Evolutionary conservation across 2,329 filamentous ascomycete species (phyloP), one percentile per base, ranked within the genome.

Genomic region (Aspergillus arachidicola): DNA sequence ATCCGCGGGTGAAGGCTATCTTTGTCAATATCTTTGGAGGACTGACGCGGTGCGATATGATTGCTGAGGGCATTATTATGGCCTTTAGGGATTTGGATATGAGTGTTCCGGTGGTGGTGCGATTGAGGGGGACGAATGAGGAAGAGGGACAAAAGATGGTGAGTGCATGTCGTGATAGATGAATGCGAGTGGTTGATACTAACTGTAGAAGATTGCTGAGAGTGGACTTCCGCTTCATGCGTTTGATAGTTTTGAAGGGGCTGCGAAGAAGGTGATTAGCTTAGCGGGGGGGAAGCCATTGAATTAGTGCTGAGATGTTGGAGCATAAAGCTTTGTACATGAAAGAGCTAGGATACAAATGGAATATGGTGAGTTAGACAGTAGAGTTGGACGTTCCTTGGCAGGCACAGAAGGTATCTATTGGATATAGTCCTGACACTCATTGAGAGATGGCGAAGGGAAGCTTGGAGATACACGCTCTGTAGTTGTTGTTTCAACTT

Each of bases 41-140:
- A 0, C 72, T 93, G 69, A 92, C 89, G 7, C 84, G 89, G 63
- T 91, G 91, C 41, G 91, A 93, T 68, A 93, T 94, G 91, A 94
- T 94, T 75, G 91, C 91, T 0, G 83, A 88, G 62, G 91, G 91
- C 0, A 85, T 94, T 56, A 81, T 94, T 30, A 72, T 91, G 68
- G 91, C 91, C 1, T 93, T 93, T 72, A 83, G 85, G 65, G 89
- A 93, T 72, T 75, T 93, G 59, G 80, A 86, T 10, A 84, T 90
- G 70, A 79, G 76, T n/a, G 82, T 91, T 2, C 91, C 91, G 0
- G 89, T 94, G 0, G 90, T 94, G n/a, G 91, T 94, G 34, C 83
- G 91, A 67, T 83, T 94, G 66, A 82, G 90, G 64, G 91, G 91
- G 9, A 93, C 91, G 16, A 91, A 91, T 69, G 91, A 94, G 79